phyloP scores from a whole-genome alignment of 2,329 filamentous ascomycete genomes.

The Aspergillus brunneoviolaceus region DNA sequence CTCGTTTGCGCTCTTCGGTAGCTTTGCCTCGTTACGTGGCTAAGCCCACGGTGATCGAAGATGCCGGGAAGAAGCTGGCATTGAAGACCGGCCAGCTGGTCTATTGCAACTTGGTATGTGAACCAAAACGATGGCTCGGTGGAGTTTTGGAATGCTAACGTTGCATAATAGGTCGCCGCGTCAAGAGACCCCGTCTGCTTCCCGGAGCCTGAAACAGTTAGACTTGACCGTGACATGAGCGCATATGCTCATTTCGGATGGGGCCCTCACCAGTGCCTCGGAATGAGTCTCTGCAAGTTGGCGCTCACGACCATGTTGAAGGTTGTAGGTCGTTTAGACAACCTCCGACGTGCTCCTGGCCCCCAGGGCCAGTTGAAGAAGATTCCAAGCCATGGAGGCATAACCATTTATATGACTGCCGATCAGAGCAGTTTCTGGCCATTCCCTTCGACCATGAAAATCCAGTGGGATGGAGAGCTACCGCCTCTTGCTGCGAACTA shows the following conservation, averaged over 20 bases:
- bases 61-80: constrained; percentile 32
- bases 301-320: constrained; percentile 42
- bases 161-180: constrained; percentile 31
- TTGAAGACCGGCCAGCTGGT: constrained; percentile 38
- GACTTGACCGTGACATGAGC: constrained; percentile 61
- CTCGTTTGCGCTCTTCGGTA: constrained; percentile 40
- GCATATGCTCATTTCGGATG: constrained; percentile 65
- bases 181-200: constrained; percentile 39
- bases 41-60: constrained; percentile 34
- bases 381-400: constrained; percentile 38
- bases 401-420: constrained; percentile 46
- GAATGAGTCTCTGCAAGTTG: constrained; percentile 39
- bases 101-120: constrained; percentile 38
- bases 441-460: constrained; percentile 47
- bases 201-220: constrained; percentile 49
- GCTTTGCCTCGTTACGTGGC: constrained; percentile 38
- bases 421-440: constrained; percentile 45
- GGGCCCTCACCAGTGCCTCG: constrained; percentile 64
- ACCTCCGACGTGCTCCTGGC: constrained; percentile 43
- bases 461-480: constrained; percentile 44
- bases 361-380: constrained; percentile 43
- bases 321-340: constrained; percentile 42
- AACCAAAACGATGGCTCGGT: neutral
- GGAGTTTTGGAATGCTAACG: neutral
- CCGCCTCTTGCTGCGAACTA: constrained; percentile 19